These are phyloP conservation scores for Pichia sp. DNA, from an alignment of 1,139 yeast genomes.

Conservation along the genomic window DNA sequence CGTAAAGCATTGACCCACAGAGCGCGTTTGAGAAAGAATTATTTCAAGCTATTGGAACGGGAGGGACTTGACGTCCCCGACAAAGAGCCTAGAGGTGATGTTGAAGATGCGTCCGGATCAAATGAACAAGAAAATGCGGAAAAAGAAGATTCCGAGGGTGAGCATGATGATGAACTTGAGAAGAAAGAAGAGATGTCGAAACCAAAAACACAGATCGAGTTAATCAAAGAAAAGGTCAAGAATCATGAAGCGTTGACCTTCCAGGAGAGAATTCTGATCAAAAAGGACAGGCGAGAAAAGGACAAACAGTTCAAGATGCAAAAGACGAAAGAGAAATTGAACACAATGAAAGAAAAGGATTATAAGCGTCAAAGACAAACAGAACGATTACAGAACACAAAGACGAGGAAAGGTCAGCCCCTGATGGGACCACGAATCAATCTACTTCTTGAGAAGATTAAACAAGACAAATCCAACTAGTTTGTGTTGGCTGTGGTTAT, in stretches of 20 bases:
- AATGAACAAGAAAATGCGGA: background rate
- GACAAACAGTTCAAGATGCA: constrained; percentile 25
- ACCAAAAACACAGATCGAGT: constrained; percentile 5
- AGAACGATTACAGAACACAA: constrained; percentile 42
- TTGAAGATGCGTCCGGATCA: background rate
- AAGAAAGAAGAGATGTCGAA: constrained; percentile 19
- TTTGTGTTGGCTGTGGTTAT: too few species aligned
- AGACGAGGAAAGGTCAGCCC: constrained; percentile 78
- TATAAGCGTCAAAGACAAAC: constrained; percentile 24
- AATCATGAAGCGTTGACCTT: constrained; percentile 21
- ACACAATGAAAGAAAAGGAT: constrained; percentile 20
- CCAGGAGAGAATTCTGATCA: constrained; percentile 28
- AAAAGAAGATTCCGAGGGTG: constrained; percentile 14
- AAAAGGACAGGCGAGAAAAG: constrained; percentile 24
- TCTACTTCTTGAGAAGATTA: constrained; percentile 70
- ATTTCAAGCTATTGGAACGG: constrained; percentile 70
- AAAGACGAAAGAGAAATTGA: constrained; percentile 19
- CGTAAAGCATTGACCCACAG: constrained; percentile 71
- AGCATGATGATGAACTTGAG: constrained; percentile 18
- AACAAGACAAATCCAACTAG: constrained; percentile 32
- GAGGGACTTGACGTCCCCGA: constrained; percentile 52
- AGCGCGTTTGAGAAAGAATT: constrained; percentile 76
- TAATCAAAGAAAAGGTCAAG: constrained; percentile 15
- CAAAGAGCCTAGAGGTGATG: constrained; percentile 4
- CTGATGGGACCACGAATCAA: constrained; percentile 85